Evolutionary conservation across 495 filamentous ascomycete genomes (phyloP), one percentile per base, ranked within the genome.

Genomic region (Halenospora varia): DNA sequence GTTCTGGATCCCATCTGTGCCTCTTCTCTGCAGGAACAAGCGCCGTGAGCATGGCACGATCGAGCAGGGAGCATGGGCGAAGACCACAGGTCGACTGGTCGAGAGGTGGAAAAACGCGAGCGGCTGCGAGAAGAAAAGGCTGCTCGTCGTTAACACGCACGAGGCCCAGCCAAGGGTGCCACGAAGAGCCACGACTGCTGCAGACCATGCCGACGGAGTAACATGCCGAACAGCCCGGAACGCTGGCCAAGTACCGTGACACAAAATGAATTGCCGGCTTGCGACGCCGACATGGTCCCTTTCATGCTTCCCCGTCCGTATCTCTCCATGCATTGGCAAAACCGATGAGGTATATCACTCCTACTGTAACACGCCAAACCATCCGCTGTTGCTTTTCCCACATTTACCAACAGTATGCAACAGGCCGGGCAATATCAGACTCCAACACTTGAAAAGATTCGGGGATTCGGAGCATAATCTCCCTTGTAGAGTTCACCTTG

Each of bases 11-110:
- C 56, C 61, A 42, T 54, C 56, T 49, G 57, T 61, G 57, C 62
- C 62, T 45, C 49, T 20, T 24, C 26, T 15, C 57, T 60, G 62
- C 62, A 64, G 57, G 58, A 58, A 61, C 62, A 61, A 57, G 62
- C 58, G 58, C 53, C 54, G 42, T 25, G 20, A 11, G 35, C 53
- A 54, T 54, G 54, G 54, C 10, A 19, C 9, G 8, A 10, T 18
- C 44, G 10, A 13, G 44, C 44, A 47, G 44, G 19, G 10, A 47
- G 6, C 10, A 8, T 20, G 48, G 35, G 35, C 35, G 15, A 40
- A 40, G 35, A 40, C 35, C 35, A 40, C 35, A 15, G 35, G 35
- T 40, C 35, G 9, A 40, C 35, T 8, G 9, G 8, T 9, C 35
- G 35, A 40, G 9, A 8, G 35, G 8, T 23, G 46, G 44, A 57